These are phyloP conservation scores for Eutrema yunnanense DNA, from an alignment of 345 rosid species.

Conservation along the genomic window DNA sequence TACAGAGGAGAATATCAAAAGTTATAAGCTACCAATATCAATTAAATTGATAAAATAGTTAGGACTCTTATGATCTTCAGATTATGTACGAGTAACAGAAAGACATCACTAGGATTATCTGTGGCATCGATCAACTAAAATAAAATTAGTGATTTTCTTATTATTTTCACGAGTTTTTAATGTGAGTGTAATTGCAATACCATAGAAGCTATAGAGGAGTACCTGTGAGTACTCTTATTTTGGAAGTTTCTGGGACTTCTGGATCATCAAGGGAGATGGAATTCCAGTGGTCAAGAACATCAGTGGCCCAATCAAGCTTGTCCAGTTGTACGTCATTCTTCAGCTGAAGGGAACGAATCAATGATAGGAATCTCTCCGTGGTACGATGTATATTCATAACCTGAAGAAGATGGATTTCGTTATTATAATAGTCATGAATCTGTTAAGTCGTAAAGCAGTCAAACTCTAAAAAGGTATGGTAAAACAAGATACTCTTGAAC, in stretches of 20 bases:
- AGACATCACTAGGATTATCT: neutral
- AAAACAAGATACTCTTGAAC: constrained; percentile 11
- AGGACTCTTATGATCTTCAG: neutral
- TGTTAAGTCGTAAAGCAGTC: neutral
- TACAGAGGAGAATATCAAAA: neutral
- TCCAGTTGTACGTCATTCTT: constrained; percentile 30
- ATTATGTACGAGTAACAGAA: neutral
- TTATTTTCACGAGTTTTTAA: neutral
- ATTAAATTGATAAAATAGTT: neutral
- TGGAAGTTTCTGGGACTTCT: constrained; percentile 36
- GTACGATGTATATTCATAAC: constrained; percentile 61
- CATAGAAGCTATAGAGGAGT: constrained; percentile 1
- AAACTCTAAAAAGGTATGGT: constrained; percentile 2
- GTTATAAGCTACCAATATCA: neutral
- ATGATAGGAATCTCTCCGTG: constrained; percentile 45
- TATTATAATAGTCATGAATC: neutral
- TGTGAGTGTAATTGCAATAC: neutral
- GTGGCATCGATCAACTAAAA: neutral
- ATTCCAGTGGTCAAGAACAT: constrained; percentile 39
- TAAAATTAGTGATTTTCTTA: neutral
- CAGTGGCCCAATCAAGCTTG: constrained; percentile 44
- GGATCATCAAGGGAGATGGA: constrained; percentile 28
- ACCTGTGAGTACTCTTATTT: constrained; percentile 70
- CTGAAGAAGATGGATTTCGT: constrained; percentile 33
- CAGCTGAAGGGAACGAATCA: constrained; percentile 57